phyloP scores from a whole-genome alignment of 2,329 filamentous ascomycete species.

The Dothistroma pini region DNA sequence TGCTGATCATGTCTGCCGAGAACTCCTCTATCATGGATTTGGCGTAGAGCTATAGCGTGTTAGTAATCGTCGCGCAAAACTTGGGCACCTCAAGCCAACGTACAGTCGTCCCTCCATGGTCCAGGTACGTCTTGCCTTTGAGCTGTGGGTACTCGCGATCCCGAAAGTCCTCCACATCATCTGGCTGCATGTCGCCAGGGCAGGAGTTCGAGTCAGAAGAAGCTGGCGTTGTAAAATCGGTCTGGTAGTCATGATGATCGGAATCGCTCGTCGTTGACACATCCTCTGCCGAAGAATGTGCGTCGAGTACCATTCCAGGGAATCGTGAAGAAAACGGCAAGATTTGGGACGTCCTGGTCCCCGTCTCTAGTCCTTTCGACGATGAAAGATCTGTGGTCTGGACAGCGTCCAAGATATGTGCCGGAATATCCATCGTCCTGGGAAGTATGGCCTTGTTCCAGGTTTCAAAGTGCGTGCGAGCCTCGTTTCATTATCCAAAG shows the following conservation, averaged over 20 bases:
- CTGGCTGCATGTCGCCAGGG: slow-evolving; percentile 33
- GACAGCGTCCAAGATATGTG: slow-evolving; percentile 24
- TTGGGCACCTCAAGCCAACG: slow-evolving; percentile 10
- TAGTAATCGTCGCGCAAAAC: background rate
- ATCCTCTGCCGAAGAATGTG: slow-evolving; percentile 31
- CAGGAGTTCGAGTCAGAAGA: slow-evolving; percentile 27
- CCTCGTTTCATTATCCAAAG: slow-evolving; percentile 3
- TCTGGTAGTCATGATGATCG: slow-evolving; percentile 35
- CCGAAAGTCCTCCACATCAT: slow-evolving; percentile 40
- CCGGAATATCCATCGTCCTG: slow-evolving; percentile 26
- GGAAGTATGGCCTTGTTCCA: background rate
- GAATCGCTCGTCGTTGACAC: slow-evolving; percentile 33
- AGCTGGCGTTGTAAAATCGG: slow-evolving; percentile 36
- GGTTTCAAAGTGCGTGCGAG: background rate
- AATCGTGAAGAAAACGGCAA: slow-evolving; percentile 20
- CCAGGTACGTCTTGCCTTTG: slow-evolving; percentile 43
- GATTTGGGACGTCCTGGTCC: slow-evolving; percentile 12
- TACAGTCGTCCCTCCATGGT: slow-evolving; percentile 42
- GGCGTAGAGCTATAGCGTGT: slow-evolving; percentile 47
- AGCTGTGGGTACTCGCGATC: slow-evolving; percentile 42
- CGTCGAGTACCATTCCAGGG: slow-evolving; percentile 15
- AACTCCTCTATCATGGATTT: slow-evolving; percentile 57
- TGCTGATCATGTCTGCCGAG: slow-evolving; percentile 51
- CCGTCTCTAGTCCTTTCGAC: slow-evolving; percentile 14
- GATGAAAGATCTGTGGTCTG: slow-evolving; percentile 15